These are phyloP conservation scores for Fusarium sp. DNA, from an alignment of 2,329 filamentous ascomycete species.

Conservation along the genomic window DNA sequence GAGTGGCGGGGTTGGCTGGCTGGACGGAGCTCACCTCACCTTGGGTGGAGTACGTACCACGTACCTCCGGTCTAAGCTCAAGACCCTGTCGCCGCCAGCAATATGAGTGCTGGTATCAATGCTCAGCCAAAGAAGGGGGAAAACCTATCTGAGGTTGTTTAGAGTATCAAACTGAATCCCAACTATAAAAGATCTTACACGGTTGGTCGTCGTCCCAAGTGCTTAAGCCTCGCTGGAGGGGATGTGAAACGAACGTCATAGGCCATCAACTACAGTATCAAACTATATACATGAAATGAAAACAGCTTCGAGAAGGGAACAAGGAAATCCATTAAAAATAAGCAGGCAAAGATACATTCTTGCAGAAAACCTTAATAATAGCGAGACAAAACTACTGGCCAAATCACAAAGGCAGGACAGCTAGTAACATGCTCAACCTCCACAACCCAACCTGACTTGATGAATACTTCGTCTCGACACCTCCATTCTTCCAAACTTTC, in stretches of 20 bases:
- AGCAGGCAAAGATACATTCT: constrained; percentile 29
- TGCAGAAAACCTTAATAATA: constrained; percentile 25
- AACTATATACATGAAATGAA: background rate
- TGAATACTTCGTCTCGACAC: background rate
- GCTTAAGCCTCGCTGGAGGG: background rate
- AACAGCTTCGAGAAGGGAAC: constrained; percentile 5
- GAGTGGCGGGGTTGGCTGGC: constrained; percentile 37
- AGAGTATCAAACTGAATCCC: background rate
- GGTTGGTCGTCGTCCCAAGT: background rate
- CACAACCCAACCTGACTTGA: background rate
- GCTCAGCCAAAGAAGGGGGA: background rate
- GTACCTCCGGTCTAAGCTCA: constrained; percentile 27
- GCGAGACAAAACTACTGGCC: constrained; percentile 13
- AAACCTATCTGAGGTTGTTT: background rate
- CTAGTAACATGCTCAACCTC: constrained; percentile 9
- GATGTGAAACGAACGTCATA: background rate
- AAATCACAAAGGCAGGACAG: constrained; percentile 12
- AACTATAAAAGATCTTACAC: background rate
- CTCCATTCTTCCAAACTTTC: constrained; percentile 1
- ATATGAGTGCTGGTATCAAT: background rate
- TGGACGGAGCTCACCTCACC: constrained; percentile 27
- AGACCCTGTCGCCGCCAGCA: background rate
- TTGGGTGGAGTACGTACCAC: constrained; percentile 32
- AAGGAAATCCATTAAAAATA: constrained; percentile 23
- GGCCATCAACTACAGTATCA: background rate